Base-by-base conservation (phyloP, 306 rosid species). In the Malus asiatica region DNA sequence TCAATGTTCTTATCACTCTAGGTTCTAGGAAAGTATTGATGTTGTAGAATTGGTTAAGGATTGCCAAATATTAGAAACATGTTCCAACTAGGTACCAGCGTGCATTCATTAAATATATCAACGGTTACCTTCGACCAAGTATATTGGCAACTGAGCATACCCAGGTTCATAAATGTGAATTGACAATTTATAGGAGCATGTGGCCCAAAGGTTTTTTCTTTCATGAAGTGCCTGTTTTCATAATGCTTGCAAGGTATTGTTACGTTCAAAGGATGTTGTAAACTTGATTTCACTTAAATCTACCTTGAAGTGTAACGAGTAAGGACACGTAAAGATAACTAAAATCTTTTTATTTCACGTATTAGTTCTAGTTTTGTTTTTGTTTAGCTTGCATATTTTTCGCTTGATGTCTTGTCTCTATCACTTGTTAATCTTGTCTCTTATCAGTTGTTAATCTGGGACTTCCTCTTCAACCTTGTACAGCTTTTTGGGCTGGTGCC, bases 401-500 rank as follows among this genome's bases (percentile, higher is more conserved):
- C 22, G 10, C 46, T 1, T 22, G 55, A 6, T 70, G 30, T 70
- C 63, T 46, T n/a, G 11, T 58, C 18, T 45, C n/a, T 20, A 10
- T 22, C 45, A 32, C 40, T 58, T 16, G 9, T 70, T 66, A 18
- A 66, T 35, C 25, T 19, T 51, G 20, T 51, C 19, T 51, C 16
- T 3, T 48, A 5, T 18, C 11, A 53, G 48, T 58, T 16, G 6
- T 70, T 66, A 18, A 66, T 66, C 25, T 19, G 45, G 48, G 20
- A 20, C 20, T 35, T 35, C 48, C 29, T 66, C 25, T 66, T 68
- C 29, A 23, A 40, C 72, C 33, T 1, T 68, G n/a, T 68, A 68
- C 84, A 86, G 90, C n/a, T 82, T 77, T 83, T 84, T 84, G 82
- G 88, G 83, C 75, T 87, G 77, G 46, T 74, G 79, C 86, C 83